Percentiles rank a stretch among this genome's conserved stretches.
Evolutionary conservation across 345 rosid species (phyloP).

Genomic region (Gossypium arboreum): DNA sequence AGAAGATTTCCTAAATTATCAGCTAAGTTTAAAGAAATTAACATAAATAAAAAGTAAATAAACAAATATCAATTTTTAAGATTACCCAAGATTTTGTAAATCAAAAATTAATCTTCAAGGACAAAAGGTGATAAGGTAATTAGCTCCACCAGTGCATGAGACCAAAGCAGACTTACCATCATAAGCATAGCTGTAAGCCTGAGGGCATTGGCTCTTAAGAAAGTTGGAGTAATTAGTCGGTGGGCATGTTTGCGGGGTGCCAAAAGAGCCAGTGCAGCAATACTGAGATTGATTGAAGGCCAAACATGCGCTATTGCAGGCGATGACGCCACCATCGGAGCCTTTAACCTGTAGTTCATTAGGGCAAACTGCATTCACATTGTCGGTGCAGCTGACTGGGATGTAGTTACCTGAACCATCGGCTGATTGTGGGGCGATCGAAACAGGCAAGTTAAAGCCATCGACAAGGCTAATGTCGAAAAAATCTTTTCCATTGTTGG

Average conservation of each 20-base stretch:
- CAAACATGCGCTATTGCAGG: constrained; percentile 45
- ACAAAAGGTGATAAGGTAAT: constrained; percentile 25
- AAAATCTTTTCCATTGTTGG: constrained; percentile 25
- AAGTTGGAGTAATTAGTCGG: constrained; percentile 17
- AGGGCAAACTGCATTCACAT: constrained; percentile 45
- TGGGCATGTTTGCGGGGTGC: constrained; percentile 12
- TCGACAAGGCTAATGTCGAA: constrained; percentile 29
- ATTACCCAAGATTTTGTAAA: neutral
- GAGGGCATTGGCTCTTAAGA: constrained; percentile 21
- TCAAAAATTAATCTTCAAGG: neutral
- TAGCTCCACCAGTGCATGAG: constrained; percentile 17
- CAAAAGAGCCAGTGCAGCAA: constrained; percentile 42
- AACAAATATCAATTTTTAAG: neutral
- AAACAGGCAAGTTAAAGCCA: constrained; percentile 29
- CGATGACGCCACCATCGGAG: constrained; percentile 24
- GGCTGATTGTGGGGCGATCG: neutral
- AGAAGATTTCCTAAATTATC: neutral
- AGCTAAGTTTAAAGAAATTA: neutral
- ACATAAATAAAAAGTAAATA: neutral
- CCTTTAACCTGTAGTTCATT: constrained; percentile 27
- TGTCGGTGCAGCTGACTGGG: constrained; percentile 18
- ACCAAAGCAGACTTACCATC: constrained; percentile 20
- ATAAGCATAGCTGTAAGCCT: constrained; percentile 22
- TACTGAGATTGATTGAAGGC: constrained; percentile 25
- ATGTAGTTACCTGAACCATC: neutral